Evolutionary conservation across 805 yeast genomes (phyloP).

Genomic region (Barnettozyma californica): DNA sequence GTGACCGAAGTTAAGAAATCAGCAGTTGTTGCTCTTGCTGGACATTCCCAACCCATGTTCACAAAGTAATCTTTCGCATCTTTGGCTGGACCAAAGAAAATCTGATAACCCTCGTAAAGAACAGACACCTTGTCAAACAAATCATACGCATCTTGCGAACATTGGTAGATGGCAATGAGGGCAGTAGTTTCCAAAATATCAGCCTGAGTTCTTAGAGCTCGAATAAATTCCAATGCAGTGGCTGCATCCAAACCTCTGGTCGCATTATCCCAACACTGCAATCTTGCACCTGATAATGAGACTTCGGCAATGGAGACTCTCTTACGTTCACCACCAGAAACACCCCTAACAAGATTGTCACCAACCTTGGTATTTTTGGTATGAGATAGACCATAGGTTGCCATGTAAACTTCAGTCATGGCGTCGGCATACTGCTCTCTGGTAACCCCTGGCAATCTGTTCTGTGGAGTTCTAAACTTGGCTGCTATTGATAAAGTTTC

Average conservation of each 20-base stretch:
- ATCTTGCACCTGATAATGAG: constrained; percentile 36
- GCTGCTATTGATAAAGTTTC: constrained; percentile 63
- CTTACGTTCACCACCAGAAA: constrained; percentile 68
- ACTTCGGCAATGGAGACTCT: constrained; percentile 66
- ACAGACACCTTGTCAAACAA: constrained; percentile 45
- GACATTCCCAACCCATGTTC: constrained; percentile 48
- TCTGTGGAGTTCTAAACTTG: constrained; percentile 53
- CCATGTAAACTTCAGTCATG: constrained; percentile 47
- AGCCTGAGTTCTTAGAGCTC: constrained; percentile 44
- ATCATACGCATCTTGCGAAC: constrained; percentile 46
- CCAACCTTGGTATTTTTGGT: constrained; percentile 60
- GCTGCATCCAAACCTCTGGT: constrained; percentile 59
- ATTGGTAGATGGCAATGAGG: constrained; percentile 52
- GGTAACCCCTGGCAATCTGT: constrained; percentile 54
- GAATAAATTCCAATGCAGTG: constrained; percentile 48
- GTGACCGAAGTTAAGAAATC: constrained; percentile 51
- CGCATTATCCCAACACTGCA: constrained; percentile 50
- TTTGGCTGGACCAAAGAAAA: constrained; percentile 40
- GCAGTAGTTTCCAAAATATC: constrained; percentile 42
- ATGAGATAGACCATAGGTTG: constrained; percentile 42
- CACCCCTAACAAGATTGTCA: constrained; percentile 57
- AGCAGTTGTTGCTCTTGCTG: constrained; percentile 50
- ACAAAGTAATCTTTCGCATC: constrained; percentile 41
- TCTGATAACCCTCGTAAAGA: constrained; percentile 48
- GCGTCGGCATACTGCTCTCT: constrained; percentile 51